Base-by-base conservation (phyloP, 495 filamentous ascomycete species). In the Penicillium subrubescens region DNA sequence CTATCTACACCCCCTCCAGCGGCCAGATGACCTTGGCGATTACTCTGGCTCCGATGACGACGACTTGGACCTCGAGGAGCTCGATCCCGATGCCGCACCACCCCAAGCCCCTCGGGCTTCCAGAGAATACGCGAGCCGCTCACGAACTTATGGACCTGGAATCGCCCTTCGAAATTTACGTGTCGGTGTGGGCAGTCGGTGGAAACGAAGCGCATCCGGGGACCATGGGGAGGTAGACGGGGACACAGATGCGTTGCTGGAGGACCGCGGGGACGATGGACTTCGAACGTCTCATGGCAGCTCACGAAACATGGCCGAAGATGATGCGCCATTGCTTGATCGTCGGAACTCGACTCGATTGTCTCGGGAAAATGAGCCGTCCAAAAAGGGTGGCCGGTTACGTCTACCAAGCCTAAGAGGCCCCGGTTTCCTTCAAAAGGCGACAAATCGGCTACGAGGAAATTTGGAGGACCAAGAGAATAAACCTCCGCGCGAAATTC, bases 151-250 rank as follows among this genome's bases (percentile, higher is more conserved):
- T 74, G 79, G 81, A 35, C 82, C 88, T 43, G 81, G 85, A 31
- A 93, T 92, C 67, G 88, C 90, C 19, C 71, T 93, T 62, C 85
- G 89, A 37, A 91, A 87, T 68, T 77, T 93, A 70, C 88, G 90
- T 60, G 86, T 88, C 71, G 87, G 89, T 64, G 74, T 85, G 73
- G 74, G 88, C 80, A 82, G 85, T 83, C 79, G 86, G 81, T 81
- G 87, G 88, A 73, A 68, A 67, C 73, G 76, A 51, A 77, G 67
- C 75, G 75, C 68, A 75, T 84, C 81, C 67, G 82, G 83, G 12
- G 65, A 67, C 8, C 66, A 64, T 6, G 67, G 67, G 57, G 79
- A 79, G 21, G 75, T 73, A n/a, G 82, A 81, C 35, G 83, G 89
- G 33, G 88, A 90, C 62, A 75, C 82, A 56, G 75, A 83, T 46